Base-by-base conservation (phyloP, 306 rosid species). In the Cucumis sativus region DNA sequence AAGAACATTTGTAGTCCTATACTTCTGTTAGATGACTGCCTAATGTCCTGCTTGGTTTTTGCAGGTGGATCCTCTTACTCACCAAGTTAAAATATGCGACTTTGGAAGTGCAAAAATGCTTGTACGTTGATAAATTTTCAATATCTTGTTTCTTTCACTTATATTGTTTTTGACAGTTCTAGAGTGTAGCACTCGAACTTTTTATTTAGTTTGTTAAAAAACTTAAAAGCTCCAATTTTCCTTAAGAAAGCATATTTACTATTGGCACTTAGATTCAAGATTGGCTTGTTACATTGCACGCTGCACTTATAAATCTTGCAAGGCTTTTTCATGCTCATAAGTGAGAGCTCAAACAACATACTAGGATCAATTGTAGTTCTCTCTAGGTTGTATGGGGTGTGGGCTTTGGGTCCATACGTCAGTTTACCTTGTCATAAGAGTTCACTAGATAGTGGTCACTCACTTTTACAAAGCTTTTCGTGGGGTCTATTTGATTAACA, bases 31-130 rank as follows among this genome's bases (percentile, higher is more conserved):
- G 35, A 40, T 62, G 51, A 45, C 70, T 76, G 61, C 76, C 77
- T 86, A 77, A 85, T 58, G 16, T 47, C 40, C 63, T 75, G 71
- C 35, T 83, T 49, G 76, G 41, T 83, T 51, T 76, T 68, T 80
- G 28, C 91, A 94, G 98, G 98, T 95, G 76, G 98, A 95, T 89
- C 95, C 98, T 68, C 91, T 89, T 74, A 88, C 97, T 7, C 98
- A 91, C 81, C 98, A 94, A 81, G 98, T 94, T 78, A 94, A 94
- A 84, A 89, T 94, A 52, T 94, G 98, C 33, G 98, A 95, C 81
- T 95, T 95, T 82, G 98, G 98, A 84, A 95, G 97, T 69, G 98
- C 98, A 71, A 95, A 95, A 89, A 75, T 95, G 87, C 95, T 95
- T 65, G 98, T 95, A 89, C 67, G 92, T 82, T 49, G 78, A 77